phyloP scores from a whole-genome alignment of 139 green algal genomes.

The Chlamydomonas schloesseri region DNA sequence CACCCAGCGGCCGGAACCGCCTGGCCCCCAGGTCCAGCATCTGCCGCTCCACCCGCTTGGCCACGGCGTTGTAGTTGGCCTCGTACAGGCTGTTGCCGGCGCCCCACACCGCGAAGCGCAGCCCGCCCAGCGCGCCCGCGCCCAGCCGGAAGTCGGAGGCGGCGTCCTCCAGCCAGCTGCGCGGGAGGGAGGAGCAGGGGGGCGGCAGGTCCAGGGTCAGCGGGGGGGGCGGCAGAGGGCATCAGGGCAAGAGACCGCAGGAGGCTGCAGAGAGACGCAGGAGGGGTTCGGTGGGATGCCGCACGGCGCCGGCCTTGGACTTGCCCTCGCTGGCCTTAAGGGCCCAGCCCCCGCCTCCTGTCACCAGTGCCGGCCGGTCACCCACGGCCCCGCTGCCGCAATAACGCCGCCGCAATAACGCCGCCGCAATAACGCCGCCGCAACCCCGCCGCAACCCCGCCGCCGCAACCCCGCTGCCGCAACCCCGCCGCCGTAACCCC shows the following conservation, averaged over 20 bases:
- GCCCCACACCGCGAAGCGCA: slow-evolving; percentile 70
- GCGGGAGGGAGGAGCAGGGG: not conserved
- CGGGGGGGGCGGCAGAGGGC: not conserved
- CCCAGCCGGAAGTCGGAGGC: slow-evolving; percentile 73
- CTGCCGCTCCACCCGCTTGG: slow-evolving; percentile 48
- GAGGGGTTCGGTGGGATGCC: too few species aligned
- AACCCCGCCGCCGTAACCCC: too few species aligned
- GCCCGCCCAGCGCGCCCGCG: slow-evolving; percentile 35
- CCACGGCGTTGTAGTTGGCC: slow-evolving; percentile 66
- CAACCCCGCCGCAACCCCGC: too few species aligned
- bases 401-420: too few species aligned
- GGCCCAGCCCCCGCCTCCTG: too few species aligned
- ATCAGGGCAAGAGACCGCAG: not conserved
- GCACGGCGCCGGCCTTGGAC: too few species aligned
- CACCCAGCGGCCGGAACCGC: slow-evolving; percentile 36
- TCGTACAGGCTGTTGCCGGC: slow-evolving; percentile 69
- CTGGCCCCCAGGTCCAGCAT: slow-evolving; percentile 60
- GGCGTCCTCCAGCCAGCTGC: slow-evolving; percentile 74
- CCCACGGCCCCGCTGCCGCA: too few species aligned
- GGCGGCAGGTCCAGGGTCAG: not conserved
- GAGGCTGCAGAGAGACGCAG: too few species aligned
- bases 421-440: too few species aligned
- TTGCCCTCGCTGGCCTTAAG: too few species aligned
- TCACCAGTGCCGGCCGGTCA: too few species aligned
- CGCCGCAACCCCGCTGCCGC: too few species aligned